Evolutionary conservation across 352 stramenopile genomes (phyloP), one percentile per base, ranked within the genome.

Genomic region (Paralagenidium karlingii): DNA sequence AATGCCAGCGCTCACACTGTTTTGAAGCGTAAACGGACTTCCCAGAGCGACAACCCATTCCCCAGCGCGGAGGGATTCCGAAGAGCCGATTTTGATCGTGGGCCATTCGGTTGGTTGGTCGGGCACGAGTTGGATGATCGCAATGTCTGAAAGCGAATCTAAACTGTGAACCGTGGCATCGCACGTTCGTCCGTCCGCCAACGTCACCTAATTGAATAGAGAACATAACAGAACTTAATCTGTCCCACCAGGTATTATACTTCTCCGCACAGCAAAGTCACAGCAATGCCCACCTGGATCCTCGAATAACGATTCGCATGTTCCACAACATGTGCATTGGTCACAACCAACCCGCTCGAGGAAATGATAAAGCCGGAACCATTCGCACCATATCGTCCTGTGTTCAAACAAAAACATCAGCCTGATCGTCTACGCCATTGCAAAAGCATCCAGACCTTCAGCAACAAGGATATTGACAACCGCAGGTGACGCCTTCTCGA

Each of bases 31-130:
- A 40, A 95, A 84, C 13, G 88, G 88, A 36, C 75, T 94, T 13
- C 88, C 88, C 19, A 97, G 67, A 12, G 88, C 88, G 27, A 94
- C 82, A 3, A 97, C 88, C 63, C 80, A 97, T 48, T 97, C 87
- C 20, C 88, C 88, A 13, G 81, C 58, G 9, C 87, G 82, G 31
- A 96, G 47, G 13, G 75, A 63, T 2, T 60, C 68, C 1, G 78
- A 94, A 16, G 62, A 63, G 2, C 83, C 77, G 18, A 90, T 60
- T 19, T 44, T 54, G 38, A 90, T 80, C 37, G 69, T 85, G 11
- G 74, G 74, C 68, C 74, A 87, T 29, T 73, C 49, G 25, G 57
- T 65, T 21, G 58, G 45, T 25, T 74, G 60, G 16, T 65, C 45
- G 10, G 63, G 60, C 21, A 86, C 57, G 34, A 95, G 76, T 49